Percentiles rank a stretch among this genome's conserved stretches.
These are phyloP conservation scores for Phytophthora citrophthora DNA, from an alignment of 352 stramenopile species.

Conservation along the genomic window DNA sequence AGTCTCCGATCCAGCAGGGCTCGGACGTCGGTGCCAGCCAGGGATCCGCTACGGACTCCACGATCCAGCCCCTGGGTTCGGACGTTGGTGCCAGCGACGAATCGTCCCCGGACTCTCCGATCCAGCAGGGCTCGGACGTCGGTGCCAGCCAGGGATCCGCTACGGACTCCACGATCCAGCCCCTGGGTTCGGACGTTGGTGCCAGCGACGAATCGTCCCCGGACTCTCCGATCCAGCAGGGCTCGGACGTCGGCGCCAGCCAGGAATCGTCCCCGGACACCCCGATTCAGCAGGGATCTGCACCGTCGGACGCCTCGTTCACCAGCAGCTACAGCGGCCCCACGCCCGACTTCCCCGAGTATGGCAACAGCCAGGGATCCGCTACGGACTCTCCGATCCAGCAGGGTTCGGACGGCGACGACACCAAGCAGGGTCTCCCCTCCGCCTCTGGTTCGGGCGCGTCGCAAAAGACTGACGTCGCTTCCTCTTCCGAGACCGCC, in stretches of 20 bases:
- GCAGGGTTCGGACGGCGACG: constrained; percentile 4
- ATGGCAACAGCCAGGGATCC: constrained; percentile 1
- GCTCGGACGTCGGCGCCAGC: not conserved
- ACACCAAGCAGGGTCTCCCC: constrained; percentile 5
- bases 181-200: not conserved
- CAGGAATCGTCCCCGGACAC: not conserved
- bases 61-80: not conserved
- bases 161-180: not conserved
- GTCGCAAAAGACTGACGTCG: constrained; percentile 14
- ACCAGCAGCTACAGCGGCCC: constrained; percentile 4
- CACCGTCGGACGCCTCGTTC: constrained; percentile 1
- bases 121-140: not conserved
- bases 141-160: not conserved
- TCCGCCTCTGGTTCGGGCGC: constrained; percentile 2
- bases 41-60: too few species aligned
- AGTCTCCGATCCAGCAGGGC: not conserved
- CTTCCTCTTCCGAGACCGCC: not conserved
- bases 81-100: constrained; percentile 5
- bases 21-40: constrained; percentile 1
- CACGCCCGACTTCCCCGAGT: constrained; percentile 2
- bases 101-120: too few species aligned
- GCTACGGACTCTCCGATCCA: too few species aligned
- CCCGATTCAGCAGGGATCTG: too few species aligned
- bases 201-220: not conserved
- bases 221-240: not conserved